phyloP scores from a whole-genome alignment of 2,329 filamentous ascomycete species.

The Arachnopeziza araneosa region DNA sequence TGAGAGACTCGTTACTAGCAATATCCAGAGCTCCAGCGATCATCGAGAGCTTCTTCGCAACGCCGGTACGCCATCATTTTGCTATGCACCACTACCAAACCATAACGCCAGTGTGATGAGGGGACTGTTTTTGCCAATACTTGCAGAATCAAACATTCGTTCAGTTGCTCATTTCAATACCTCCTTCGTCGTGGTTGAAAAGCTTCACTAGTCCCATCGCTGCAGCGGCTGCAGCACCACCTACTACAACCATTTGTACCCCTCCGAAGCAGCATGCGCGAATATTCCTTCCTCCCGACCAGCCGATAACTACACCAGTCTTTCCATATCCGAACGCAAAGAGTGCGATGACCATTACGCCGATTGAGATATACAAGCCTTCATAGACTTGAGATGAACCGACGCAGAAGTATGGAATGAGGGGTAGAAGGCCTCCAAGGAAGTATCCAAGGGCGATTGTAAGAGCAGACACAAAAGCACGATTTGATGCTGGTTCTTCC shows the following conservation, averaged over 20 bases:
- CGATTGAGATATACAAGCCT: constrained; percentile 53
- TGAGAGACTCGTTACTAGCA: not conserved
- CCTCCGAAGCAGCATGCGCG: constrained; percentile 29
- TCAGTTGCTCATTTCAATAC: not conserved
- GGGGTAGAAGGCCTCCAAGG: constrained; percentile 49
- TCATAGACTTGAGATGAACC: constrained; percentile 33
- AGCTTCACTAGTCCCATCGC: constrained; percentile 35
- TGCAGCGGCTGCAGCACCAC: constrained; percentile 33
- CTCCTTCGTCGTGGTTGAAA: constrained; percentile 21
- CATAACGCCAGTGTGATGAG: not conserved
- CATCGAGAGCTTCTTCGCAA: not conserved
- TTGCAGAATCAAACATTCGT: not conserved
- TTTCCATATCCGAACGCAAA: constrained; percentile 62
- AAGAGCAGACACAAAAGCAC: constrained; percentile 39
- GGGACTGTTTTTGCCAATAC: not conserved
- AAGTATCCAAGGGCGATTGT: constrained; percentile 53
- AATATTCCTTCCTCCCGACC: constrained; percentile 24
- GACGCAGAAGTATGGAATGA: constrained; percentile 51
- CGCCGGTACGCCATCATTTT: not conserved
- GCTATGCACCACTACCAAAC: not conserved
- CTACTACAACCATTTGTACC: constrained; percentile 37
- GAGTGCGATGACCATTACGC: constrained; percentile 54
- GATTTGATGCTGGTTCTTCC: constrained; percentile 26
- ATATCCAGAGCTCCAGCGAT: not conserved
- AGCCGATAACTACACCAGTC: constrained; percentile 45